Evolutionary conservation across 176 grass and related monocot species (phyloP).

Genomic region (Cocos nucifera): DNA sequence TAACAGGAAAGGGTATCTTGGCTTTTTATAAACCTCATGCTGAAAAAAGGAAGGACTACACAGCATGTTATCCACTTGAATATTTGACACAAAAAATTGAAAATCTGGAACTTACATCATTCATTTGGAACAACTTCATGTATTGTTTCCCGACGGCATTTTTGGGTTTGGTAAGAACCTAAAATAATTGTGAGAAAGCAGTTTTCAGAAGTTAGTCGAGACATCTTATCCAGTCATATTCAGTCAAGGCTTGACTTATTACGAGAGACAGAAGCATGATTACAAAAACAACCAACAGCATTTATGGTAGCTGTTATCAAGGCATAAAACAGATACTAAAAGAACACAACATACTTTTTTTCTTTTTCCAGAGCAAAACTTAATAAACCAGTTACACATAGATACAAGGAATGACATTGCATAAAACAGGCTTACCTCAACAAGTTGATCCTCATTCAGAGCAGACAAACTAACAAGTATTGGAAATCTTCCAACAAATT

Average conservation of each 20-base stretch:
- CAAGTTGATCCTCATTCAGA: constrained; percentile 60
- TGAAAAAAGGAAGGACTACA: neutral
- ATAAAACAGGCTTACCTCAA: constrained; percentile 35
- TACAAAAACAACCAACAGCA: too few species aligned
- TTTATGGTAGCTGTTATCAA: too few species aligned
- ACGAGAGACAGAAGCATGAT: too few species aligned
- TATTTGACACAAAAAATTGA: neutral
- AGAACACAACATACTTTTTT: neutral
- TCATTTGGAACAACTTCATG: constrained; percentile 64
- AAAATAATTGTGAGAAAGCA: constrained; percentile 14
- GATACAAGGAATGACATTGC: constrained; percentile 4
- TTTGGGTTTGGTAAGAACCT: constrained; percentile 63
- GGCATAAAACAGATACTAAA: too few species aligned
- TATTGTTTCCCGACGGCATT: constrained; percentile 60
- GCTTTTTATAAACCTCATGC: too few species aligned
- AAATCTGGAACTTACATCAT: constrained; percentile 36
- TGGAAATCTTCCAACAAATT: constrained; percentile 73
- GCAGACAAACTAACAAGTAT: constrained; percentile 65
- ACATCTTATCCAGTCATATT: too few species aligned
- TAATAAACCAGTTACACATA: too few species aligned
- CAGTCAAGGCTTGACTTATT: too few species aligned
- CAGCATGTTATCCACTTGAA: too few species aligned
- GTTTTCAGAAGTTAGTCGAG: neutral
- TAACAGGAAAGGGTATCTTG: constrained; percentile 5
- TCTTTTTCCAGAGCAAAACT: too few species aligned